Evolutionary conservation across 805 yeast genomes (phyloP).

Genomic region (Cyberlindnera lachancei): DNA sequence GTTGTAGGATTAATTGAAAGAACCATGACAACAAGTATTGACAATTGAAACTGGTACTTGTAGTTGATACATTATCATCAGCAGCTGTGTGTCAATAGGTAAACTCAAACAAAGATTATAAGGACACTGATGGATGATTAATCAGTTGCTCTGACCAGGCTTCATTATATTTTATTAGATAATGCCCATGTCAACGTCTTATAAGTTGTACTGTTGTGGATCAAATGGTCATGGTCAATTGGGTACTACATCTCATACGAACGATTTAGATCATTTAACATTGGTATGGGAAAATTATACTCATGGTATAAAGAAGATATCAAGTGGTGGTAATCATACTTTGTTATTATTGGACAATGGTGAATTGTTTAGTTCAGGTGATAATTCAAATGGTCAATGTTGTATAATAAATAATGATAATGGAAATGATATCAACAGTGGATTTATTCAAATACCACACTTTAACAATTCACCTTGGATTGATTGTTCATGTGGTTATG

Average conservation of each 20-base stretch:
- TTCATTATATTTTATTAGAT: no score
- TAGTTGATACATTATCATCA: no score
- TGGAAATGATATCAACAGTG: conserved; percentile 11
- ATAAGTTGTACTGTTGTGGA: conserved; percentile 60
- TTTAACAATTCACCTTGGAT: conserved; percentile 28
- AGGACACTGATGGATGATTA: no score
- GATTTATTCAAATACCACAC: conserved; percentile 8
- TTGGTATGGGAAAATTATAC: conserved; percentile 6
- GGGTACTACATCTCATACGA: conserved; percentile 43
- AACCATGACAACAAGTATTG: no score
- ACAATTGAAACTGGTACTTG: no score
- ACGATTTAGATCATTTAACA: conserved; percentile 36
- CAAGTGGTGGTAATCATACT: conserved; percentile 87
- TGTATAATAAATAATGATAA: no score
- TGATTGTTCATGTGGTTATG: conserved; percentile 74
- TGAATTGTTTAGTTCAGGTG: conserved; percentile 50
- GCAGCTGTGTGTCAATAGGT: no score
- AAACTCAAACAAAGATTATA: no score
- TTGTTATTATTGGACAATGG: conserved; percentile 50
- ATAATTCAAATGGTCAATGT: conserved; percentile 48
- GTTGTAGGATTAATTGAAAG: no score
- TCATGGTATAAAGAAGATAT: conserved; percentile 34
- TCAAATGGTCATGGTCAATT: conserved; percentile 80
- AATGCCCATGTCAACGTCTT: no score
- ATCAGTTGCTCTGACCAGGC: no score